phyloP scores from a whole-genome alignment of 1,284 basidiomycete species.

The Pyrrhoderma noxium region DNA sequence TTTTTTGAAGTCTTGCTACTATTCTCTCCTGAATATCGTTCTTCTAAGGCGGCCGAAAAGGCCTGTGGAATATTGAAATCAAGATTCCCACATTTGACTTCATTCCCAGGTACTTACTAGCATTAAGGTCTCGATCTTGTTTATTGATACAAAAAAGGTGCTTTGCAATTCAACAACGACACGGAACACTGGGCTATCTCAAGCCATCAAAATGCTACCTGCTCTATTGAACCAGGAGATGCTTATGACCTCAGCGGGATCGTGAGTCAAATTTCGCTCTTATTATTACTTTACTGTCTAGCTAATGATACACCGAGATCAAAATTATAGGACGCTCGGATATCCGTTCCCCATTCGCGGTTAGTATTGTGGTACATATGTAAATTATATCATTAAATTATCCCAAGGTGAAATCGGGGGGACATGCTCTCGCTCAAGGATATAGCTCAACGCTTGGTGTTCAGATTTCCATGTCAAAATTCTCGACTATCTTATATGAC shows the following conservation, averaged over 20 bases:
- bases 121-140: neutral
- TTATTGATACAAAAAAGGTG: constrained; percentile 4
- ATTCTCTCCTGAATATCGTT: too few relatives aligned
- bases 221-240: constrained; percentile 15
- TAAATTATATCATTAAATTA: neutral
- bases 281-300: neutral
- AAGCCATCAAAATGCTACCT: constrained; percentile 14
- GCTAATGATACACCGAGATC: neutral
- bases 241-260: constrained; percentile 11
- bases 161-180: constrained; percentile 12
- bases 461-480: constrained; percentile 22
- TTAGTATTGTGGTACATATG: constrained; percentile 3
- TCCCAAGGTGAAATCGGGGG: constrained; percentile 21
- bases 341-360: constrained; percentile 17
- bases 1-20: too few relatives aligned
- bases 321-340: neutral
- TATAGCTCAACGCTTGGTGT: constrained; percentile 24
- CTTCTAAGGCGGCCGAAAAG: neutral
- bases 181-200: constrained; percentile 12
- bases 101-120: constrained; percentile 10
- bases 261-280: constrained; percentile 5
- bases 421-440: constrained; percentile 22
- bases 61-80: constrained; percentile 10
- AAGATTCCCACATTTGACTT: constrained; percentile 9
- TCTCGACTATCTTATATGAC: constrained; percentile 18